Conservation (phyloP, 148 eudicot genomes). For the Rhododendron simsii region DNA sequence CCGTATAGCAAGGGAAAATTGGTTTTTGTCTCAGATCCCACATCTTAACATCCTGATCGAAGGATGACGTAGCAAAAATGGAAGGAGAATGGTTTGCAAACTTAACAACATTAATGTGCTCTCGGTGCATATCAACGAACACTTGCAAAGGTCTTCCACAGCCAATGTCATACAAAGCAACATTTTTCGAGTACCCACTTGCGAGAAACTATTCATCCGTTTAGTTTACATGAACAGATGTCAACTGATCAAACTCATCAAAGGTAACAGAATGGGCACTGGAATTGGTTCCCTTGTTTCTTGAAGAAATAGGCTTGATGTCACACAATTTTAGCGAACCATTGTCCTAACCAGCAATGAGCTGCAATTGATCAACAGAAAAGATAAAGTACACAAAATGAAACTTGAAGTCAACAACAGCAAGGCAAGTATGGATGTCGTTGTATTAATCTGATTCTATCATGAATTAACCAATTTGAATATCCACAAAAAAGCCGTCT, state of each 20-base stretch:
- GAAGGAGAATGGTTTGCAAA: conserved; percentile 79
- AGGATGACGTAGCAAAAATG: conserved; percentile 88
- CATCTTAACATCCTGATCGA: conserved; percentile 87
- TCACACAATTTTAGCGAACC: conserved; percentile 76
- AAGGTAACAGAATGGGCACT: conserved; percentile 35
- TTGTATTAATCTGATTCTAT: neutral
- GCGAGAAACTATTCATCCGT: conserved; percentile 81
- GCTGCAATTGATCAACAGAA: conserved; percentile 36
- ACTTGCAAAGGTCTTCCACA: conserved; percentile 65
- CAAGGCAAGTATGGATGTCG: neutral
- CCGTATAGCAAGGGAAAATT: conserved; percentile 65
- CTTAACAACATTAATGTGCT: conserved; percentile 90
- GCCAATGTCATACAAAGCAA: conserved; percentile 76
- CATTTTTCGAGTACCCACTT: conserved; percentile 74
- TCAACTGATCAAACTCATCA: conserved; percentile 81
- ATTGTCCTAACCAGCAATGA: conserved; percentile 88
- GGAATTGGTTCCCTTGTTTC: conserved; percentile 24
- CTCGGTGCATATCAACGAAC: conserved; percentile 63
- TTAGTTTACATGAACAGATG: conserved; percentile 90
- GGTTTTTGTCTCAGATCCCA: conserved; percentile 88
- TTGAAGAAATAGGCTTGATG: conserved; percentile 33
- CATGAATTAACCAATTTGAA: neutral
- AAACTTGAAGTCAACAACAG: neutral
- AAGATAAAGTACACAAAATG: neutral
- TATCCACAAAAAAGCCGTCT: neutral